Evolutionary conservation across 805 yeast genomes (phyloP).

Genomic region (Cyberlindnera saturnus): DNA sequence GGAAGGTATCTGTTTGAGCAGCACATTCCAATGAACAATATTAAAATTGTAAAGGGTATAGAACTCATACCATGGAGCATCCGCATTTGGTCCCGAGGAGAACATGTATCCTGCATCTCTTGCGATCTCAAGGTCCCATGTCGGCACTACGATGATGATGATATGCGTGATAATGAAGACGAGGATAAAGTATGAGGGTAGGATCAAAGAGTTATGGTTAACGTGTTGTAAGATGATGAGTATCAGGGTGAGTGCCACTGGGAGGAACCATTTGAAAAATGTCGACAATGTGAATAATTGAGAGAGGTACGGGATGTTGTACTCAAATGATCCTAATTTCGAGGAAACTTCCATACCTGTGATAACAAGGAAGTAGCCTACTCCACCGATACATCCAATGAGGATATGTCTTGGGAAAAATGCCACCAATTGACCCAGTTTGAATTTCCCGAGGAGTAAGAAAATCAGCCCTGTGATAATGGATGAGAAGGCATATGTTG

Average conservation of each 20-base stretch:
- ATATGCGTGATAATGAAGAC: constrained; percentile 69
- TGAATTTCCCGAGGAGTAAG: constrained; percentile 67
- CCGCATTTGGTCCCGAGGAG: constrained; percentile 24
- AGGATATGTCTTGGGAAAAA: constrained; percentile 94
- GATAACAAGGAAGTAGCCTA: constrained; percentile 83
- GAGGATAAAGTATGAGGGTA: constrained; percentile 73
- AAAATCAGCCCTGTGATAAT: constrained; percentile 84
- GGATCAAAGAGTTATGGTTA: constrained; percentile 61
- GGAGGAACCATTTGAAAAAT: constrained; percentile 65
- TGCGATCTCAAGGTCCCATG: constrained; percentile 53
- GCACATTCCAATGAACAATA: constrained; percentile 68
- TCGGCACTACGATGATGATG: constrained; percentile 58
- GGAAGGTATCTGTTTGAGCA: constrained; percentile 71
- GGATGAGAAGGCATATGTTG: constrained; percentile 78
- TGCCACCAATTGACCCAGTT: constrained; percentile 81
- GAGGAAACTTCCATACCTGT: constrained; percentile 94
- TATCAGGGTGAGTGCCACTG: constrained; percentile 54
- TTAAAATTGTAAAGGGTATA: constrained; percentile 66
- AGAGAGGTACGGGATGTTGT: constrained; percentile 49
- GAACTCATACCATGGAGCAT: constrained; percentile 87
- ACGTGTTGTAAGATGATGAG: constrained; percentile 58
- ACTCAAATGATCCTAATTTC: constrained; percentile 64
- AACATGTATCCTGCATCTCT: constrained; percentile 85
- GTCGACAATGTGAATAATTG: constrained; percentile 37
- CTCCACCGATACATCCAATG: constrained; percentile 98